Percentiles rank a stretch among this genome's conserved stretches.
These are phyloP conservation scores for Fusarium sp. DNA, from an alignment of 2,329 filamentous ascomycete species.

Conservation along the genomic window DNA sequence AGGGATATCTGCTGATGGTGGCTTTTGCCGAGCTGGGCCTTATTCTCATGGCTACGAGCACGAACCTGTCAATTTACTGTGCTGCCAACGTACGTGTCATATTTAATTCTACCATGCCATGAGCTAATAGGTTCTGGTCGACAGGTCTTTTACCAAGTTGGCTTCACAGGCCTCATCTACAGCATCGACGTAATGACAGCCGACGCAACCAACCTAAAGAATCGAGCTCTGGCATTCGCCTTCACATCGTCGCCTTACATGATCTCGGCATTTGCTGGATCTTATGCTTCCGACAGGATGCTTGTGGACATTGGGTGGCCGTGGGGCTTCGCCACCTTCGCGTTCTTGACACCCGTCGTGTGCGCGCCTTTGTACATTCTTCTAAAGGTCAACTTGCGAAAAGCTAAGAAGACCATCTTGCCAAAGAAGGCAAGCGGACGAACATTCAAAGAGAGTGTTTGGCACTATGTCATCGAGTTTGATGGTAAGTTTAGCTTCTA, in stretches of 20 bases:
- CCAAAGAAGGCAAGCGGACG: constrained; percentile 57
- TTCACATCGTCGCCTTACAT: constrained; percentile 60
- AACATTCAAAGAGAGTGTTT: constrained; percentile 61
- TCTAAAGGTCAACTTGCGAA: constrained; percentile 66
- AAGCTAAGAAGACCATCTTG: constrained; percentile 65
- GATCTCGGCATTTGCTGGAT: constrained; percentile 60
- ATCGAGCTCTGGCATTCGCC: constrained; percentile 49
- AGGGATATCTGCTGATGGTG: constrained; percentile 21
- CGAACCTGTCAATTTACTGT: constrained; percentile 57
- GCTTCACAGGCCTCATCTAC: constrained; percentile 21
- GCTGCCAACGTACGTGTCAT: constrained; percentile 61
- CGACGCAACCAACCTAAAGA: constrained; percentile 22
- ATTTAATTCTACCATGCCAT: rapidly evolving
- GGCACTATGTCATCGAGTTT: constrained; percentile 69
- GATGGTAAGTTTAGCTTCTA: constrained; percentile 56
- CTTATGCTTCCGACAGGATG: constrained; percentile 51
- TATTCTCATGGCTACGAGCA: constrained; percentile 72
- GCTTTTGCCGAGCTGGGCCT: constrained; percentile 59
- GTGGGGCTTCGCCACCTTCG: constrained; percentile 69
- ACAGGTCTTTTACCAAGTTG: constrained; percentile 21
- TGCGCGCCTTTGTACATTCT: constrained; percentile 67
- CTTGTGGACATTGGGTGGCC: constrained; percentile 51
- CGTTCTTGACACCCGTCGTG: constrained; percentile 69
- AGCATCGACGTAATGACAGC: constrained; percentile 24
- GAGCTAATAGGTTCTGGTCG: rapidly evolving